Percentiles rank a stretch among this genome's conserved stretches.
Conservation (phyloP, 345 rosid species). For the Eucalyptus rudis region DNA sequence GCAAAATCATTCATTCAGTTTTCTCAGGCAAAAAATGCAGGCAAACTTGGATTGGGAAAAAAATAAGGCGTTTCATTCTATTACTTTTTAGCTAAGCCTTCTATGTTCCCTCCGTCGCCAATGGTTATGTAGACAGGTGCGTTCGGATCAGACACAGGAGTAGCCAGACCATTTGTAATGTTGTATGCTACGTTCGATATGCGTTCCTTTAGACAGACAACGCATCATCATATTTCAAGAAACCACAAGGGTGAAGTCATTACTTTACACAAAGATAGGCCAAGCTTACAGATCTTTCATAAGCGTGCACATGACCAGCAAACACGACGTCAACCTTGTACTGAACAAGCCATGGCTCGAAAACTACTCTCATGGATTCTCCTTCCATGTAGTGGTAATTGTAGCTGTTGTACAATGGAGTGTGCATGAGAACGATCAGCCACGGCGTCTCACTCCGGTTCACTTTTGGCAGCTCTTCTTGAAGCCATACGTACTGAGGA, state of each 20-base stretch:
- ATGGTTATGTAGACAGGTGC: conserved; percentile 55
- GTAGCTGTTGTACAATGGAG: conserved; percentile 35
- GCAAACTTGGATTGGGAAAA: neutral
- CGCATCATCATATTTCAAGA: neutral
- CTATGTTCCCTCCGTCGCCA: conserved; percentile 72
- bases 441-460: conserved; percentile 46
- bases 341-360: conserved; percentile 32
- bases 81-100: conserved; percentile 50
- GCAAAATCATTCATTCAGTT: neutral
- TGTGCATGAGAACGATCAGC: conserved; percentile 45
- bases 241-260: neutral
- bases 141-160: conserved; percentile 24
- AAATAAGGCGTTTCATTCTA: neutral
- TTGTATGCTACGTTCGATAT: conserved; percentile 39
- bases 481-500: conserved; percentile 44
- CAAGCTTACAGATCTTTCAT: conserved; percentile 37
- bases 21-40: neutral
- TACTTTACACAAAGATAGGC: neutral
- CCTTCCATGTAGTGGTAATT: conserved; percentile 45
- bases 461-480: conserved; percentile 29
- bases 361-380: conserved; percentile 41
- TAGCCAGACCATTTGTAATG: conserved; percentile 25
- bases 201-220: conserved; percentile 19
- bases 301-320: conserved; percentile 57
- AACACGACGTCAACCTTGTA: conserved; percentile 35